Conservation (phyloP, 2,329 filamentous ascomycete species). For the Teratosphaeria zuluensis region DNA sequence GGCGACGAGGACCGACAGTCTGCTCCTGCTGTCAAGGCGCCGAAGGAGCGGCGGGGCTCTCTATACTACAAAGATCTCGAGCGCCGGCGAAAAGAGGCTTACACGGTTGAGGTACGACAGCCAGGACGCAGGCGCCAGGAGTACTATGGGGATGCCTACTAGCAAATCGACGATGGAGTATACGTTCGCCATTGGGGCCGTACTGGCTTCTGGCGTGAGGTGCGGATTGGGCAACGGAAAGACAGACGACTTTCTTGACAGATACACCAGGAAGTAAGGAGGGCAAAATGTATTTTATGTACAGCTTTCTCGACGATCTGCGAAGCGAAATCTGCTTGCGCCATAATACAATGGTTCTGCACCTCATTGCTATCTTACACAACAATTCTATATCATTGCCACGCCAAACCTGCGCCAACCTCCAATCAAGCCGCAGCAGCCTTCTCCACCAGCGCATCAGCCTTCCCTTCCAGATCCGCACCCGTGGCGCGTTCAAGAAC, state of each 20-base stretch:
- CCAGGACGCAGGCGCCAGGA: slow-evolving; percentile 14
- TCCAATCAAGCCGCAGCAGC: slow-evolving; percentile 8
- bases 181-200: neutral
- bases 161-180: neutral
- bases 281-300: neutral
- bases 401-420: no score
- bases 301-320: neutral
- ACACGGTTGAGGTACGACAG: slow-evolving; percentile 33
- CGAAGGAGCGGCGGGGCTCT: slow-evolving; percentile 27
- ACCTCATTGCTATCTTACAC: neutral
- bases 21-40: neutral
- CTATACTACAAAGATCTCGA: slow-evolving; percentile 32
- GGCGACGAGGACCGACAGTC: slow-evolving; percentile 11
- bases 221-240: neutral
- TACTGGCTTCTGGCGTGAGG: neutral
- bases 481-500: slow-evolving; percentile 30
- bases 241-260: neutral
- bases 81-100: slow-evolving; percentile 25
- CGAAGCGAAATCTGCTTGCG: no score
- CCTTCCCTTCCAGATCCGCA: slow-evolving; percentile 30
- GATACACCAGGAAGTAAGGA: neutral
- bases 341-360: neutral
- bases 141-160: neutral
- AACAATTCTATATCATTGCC: neutral
- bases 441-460: slow-evolving; percentile 18